A percentile compares a stretch with the other conserved stretches of the same genome.
These are phyloP conservation scores for Malus fusca DNA, from an alignment of 306 rosid genomes.

Conservation along the genomic window DNA sequence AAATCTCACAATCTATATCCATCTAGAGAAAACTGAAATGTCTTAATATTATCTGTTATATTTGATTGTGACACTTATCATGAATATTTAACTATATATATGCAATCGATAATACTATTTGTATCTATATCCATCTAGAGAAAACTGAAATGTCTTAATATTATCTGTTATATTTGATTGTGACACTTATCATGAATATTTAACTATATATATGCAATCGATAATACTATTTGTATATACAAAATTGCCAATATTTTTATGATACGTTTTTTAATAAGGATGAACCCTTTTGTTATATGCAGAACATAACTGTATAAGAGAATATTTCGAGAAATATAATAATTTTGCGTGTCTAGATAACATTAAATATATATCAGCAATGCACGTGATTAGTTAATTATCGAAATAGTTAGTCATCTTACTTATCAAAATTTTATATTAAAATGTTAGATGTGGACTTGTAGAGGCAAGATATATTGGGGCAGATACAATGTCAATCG, in stretches of 20 bases:
- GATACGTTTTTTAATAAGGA: background rate
- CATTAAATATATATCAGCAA: no score
- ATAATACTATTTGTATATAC: no score
- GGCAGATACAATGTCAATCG: background rate
- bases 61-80: constrained; percentile 6
- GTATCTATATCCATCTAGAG: background rate
- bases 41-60: constrained; percentile 8
- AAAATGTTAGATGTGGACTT: background rate
- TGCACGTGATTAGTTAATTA: background rate
- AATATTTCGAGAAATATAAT: no score
- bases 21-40: background rate
- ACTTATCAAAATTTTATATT: background rate
- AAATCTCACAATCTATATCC: background rate
- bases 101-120: no score
- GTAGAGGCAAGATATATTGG: background rate
- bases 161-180: constrained; percentile 5
- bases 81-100: background rate
- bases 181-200: constrained; percentile 1
- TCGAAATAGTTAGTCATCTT: background rate
- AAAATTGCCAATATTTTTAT: no score
- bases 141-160: constrained; percentile 5
- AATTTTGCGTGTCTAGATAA: no score
- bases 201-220: no score
- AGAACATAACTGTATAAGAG: background rate
- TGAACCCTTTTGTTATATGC: background rate